Conservation (phyloP, 257 asterid species). For the Nicotiana sylvestris region DNA sequence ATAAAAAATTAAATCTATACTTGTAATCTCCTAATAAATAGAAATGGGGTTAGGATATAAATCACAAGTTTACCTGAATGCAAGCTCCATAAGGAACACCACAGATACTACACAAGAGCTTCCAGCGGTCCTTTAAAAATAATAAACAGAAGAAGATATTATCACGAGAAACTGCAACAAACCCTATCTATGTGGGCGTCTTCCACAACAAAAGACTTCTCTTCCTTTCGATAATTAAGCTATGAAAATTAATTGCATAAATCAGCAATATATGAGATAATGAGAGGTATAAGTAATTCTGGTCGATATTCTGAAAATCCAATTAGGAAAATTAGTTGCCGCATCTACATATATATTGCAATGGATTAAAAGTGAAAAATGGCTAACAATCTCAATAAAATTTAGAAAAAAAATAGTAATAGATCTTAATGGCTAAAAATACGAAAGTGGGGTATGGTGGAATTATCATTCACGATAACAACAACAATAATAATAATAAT, state of each 20-base stretch:
- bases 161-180: not conserved
- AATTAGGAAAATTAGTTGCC: not conserved
- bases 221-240: not conserved
- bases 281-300: not conserved
- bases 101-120: constrained; percentile 89
- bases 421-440: not conserved
- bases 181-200: not conserved
- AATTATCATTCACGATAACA: constrained; percentile 1
- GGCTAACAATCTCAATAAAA: not conserved
- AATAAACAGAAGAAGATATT: constrained; percentile 1
- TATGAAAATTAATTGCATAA: not conserved
- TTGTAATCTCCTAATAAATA: not conserved
- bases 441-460: not conserved
- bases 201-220: not conserved
- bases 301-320: not conserved
- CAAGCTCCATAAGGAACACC: constrained; percentile 95
- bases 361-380: not conserved
- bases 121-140: constrained; percentile 87
- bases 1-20: not conserved
- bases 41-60: not conserved
- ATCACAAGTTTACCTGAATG: constrained; percentile 64
- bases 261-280: not conserved
- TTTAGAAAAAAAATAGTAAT: not conserved
- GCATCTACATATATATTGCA: not conserved
- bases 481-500: too few species aligned